Conservation (phyloP, 2,329 filamentous ascomycete genomes). For the Cladosporium austrohemisphaericum region DNA sequence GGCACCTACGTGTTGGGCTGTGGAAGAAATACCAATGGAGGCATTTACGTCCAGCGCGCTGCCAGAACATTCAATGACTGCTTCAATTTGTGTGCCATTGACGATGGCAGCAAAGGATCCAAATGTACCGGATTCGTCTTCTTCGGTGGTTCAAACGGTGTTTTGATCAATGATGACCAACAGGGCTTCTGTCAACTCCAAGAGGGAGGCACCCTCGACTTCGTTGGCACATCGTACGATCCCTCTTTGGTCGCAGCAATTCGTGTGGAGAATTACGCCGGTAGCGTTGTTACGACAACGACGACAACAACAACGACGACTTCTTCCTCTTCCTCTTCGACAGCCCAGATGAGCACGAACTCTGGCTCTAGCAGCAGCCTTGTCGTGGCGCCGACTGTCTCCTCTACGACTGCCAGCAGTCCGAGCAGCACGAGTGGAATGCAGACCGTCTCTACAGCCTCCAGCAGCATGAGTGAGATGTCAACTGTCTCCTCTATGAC, state of each 20-base stretch:
- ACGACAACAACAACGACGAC: not conserved
- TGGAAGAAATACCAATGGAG: conserved; percentile 6
- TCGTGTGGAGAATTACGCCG: not conserved
- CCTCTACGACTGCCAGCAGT: not conserved
- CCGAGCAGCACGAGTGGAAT: too few relatives aligned
- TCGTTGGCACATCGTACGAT: not conserved
- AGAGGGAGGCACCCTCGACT: not conserved
- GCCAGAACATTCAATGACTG: conserved; percentile 16
- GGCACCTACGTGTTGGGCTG: conserved; percentile 12
- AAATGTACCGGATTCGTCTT: not conserved
- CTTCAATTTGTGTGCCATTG: conserved; percentile 14
- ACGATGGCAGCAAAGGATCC: too few relatives aligned
- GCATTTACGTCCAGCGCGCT: not conserved
- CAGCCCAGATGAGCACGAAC: not conserved
- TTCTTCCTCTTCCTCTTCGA: not conserved
- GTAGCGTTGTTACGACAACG: not conserved
- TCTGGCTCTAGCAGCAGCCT: not conserved
- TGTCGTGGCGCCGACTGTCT: not conserved
- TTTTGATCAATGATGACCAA: too few relatives aligned
- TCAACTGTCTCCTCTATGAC: not conserved
- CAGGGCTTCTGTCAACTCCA: not conserved
- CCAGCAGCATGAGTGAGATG: too few relatives aligned
- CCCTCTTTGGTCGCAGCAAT: not conserved
- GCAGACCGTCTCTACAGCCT: too few relatives aligned
- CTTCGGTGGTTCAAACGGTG: not conserved